Evolutionary conservation across 495 filamentous ascomycete genomes (phyloP).

Genomic region (Penicillium herquei): DNA sequence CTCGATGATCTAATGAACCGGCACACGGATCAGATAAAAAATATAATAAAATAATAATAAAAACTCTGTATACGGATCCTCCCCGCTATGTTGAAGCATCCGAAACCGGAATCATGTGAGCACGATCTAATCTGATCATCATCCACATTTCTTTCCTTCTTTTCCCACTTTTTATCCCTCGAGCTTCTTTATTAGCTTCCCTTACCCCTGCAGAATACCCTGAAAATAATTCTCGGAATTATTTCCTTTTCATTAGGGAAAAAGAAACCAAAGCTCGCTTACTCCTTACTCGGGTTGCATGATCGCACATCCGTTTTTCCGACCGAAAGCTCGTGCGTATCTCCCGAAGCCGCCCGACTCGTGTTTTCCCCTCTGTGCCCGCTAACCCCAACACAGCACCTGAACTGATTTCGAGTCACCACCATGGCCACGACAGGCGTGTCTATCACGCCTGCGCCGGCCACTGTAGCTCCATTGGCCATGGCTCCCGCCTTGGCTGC

Average conservation of each 20-base stretch:
- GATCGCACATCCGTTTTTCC: conserved; percentile 45
- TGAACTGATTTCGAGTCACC: conserved; percentile 17
- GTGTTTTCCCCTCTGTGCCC: conserved; percentile 10
- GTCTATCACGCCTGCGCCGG: conserved; percentile 31
- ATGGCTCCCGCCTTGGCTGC: conserved; percentile 35
- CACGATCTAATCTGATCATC: conserved; percentile 48
- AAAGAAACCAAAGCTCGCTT: conserved; percentile 25
- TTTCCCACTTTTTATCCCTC: conserved; percentile 14
- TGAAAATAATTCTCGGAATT: conserved; percentile 4
- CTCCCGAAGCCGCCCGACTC: conserved; percentile 29
- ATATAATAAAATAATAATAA: not conserved
- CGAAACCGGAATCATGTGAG: conserved; percentile 36
- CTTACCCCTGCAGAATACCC: not conserved
- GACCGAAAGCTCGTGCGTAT: conserved; percentile 34
- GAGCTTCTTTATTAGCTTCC: conserved; percentile 10
- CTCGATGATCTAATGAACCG: conserved; percentile 14
- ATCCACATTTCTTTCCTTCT: conserved; percentile 23
- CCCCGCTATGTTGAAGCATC: conserved; percentile 10
- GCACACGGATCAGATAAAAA: conserved; percentile 29
- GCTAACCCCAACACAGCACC: conserved; percentile 19
- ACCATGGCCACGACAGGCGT: conserved; percentile 37
- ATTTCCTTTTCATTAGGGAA: conserved; percentile 5
- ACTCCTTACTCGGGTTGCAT: conserved; percentile 24
- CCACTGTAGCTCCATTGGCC: conserved; percentile 30
- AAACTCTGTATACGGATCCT: conserved; percentile 2